Evolutionary conservation across 495 filamentous ascomycete species (phyloP).

Genomic region (Podospora australis): DNA sequence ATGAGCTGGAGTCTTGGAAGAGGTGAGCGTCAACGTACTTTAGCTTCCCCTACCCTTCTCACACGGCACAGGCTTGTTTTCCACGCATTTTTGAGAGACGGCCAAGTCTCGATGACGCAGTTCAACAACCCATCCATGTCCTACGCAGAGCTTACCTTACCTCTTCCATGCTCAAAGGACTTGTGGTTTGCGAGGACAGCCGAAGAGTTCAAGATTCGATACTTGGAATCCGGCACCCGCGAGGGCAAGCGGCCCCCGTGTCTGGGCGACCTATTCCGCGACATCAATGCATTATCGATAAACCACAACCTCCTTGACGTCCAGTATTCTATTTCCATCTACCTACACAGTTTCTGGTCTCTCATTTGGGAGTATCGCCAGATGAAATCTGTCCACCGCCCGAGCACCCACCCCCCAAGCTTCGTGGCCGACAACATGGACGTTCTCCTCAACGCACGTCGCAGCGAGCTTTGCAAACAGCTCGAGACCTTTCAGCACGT

Average conservation of each 20-base stretch:
- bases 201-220: constrained; percentile 50
- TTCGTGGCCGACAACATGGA: constrained; percentile 22
- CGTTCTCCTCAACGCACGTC: constrained; percentile 45
- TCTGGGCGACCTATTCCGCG: constrained; percentile 45
- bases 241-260: constrained; percentile 37
- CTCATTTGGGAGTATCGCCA: constrained; percentile 56
- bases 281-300: constrained; percentile 39
- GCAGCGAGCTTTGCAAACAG: constrained; percentile 41
- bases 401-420: constrained; percentile 1
- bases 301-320: constrained; percentile 43
- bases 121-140: constrained; percentile 53
- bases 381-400: constrained; percentile 40
- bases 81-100: constrained; percentile 51
- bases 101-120: constrained; percentile 52
- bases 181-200: constrained; percentile 54
- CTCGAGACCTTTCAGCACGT: constrained; percentile 25
- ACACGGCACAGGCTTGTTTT: constrained; percentile 53
- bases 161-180: constrained; percentile 46
- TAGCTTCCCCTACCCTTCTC: background rate
- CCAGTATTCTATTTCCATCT: constrained; percentile 43
- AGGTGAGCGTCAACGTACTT: constrained; percentile 24
- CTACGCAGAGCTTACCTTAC: constrained; percentile 56
- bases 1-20: constrained; percentile 50
- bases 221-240: constrained; percentile 25
- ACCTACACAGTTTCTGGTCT: constrained; percentile 52